Conservation (phyloP, 495 filamentous ascomycete genomes). For the Parmelia sp. region DNA sequence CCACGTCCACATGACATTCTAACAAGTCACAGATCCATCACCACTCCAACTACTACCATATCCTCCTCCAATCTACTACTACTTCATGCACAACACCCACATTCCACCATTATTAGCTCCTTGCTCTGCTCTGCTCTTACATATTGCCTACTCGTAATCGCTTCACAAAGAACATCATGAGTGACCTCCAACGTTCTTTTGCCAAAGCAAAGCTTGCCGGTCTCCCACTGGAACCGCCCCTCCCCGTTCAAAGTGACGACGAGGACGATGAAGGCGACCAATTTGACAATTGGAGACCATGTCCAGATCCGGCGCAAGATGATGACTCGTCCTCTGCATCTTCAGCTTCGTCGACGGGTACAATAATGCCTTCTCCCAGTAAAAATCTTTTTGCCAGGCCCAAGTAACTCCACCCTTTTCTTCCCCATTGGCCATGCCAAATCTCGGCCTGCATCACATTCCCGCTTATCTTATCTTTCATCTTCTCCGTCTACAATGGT, state of each 20-base stretch:
- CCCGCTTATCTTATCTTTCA: neutral
- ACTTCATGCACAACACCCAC: no score
- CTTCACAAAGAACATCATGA: constrained; percentile 60
- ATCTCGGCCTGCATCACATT: neutral
- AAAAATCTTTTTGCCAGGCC: constrained; percentile 67
- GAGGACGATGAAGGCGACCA: constrained; percentile 40
- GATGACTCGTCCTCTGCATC: constrained; percentile 70
- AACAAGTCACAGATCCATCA: no score
- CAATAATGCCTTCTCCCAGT: constrained; percentile 72
- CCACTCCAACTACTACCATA: no score
- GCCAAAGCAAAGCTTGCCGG: constrained; percentile 68
- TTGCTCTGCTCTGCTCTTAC: no score
- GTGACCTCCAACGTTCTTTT: constrained; percentile 77
- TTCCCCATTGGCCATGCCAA: neutral
- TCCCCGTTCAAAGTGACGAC: constrained; percentile 44
- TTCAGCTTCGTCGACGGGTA: constrained; percentile 81
- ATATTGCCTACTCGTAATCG: no score
- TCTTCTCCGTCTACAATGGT: neutral
- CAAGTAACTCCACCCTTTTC: constrained; percentile 45
- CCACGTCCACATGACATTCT: no score
- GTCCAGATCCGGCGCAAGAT: constrained; percentile 41
- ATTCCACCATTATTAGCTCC: no score
- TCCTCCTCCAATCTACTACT: no score
- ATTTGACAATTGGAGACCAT: constrained; percentile 31
- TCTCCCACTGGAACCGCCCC: constrained; percentile 51